A percentile compares a stretch with the other conserved stretches of the same genome.
Conservation (phyloP, 345 rosid species). For the Turritis glabra region DNA sequence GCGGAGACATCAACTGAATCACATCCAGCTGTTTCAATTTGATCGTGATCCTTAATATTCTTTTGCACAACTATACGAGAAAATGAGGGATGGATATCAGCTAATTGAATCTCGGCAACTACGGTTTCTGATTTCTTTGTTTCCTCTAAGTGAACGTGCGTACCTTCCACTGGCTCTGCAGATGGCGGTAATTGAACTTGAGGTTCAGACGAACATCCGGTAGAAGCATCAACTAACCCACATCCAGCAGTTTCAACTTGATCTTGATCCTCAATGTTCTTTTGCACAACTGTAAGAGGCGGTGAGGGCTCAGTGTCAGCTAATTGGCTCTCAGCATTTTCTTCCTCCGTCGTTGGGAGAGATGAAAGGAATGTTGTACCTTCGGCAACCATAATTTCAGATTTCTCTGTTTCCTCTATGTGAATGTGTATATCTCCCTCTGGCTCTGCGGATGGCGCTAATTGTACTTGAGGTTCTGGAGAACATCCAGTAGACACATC, state of each 20-base stretch:
- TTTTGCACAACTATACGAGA: conserved; percentile 1
- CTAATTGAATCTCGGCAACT: neutral
- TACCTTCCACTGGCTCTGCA: conserved; percentile 6
- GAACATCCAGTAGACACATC: neutral
- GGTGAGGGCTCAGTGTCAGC: conserved; percentile 2
- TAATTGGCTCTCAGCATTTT: neutral
- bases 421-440: neutral
- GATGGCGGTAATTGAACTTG: neutral
- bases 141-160: neutral
- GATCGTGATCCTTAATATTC: neutral
- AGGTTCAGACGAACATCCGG: neutral
- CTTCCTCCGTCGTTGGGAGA: neutral
- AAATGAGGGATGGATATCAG: conserved; percentile 3
- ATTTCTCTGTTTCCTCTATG: neutral
- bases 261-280: neutral
- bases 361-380: neutral
- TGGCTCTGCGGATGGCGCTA: conserved; percentile 1
- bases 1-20: neutral
- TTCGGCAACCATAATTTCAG: neutral
- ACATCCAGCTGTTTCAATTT: neutral
- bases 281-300: conserved; percentile 5
- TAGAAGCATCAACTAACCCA: neutral
- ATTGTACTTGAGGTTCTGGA: neutral
- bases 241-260: neutral
- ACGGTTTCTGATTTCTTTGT: neutral